These are phyloP conservation scores for Aureobasidium mangrovei DNA, from an alignment of 2,329 filamentous ascomycete species.

Conservation along the genomic window DNA sequence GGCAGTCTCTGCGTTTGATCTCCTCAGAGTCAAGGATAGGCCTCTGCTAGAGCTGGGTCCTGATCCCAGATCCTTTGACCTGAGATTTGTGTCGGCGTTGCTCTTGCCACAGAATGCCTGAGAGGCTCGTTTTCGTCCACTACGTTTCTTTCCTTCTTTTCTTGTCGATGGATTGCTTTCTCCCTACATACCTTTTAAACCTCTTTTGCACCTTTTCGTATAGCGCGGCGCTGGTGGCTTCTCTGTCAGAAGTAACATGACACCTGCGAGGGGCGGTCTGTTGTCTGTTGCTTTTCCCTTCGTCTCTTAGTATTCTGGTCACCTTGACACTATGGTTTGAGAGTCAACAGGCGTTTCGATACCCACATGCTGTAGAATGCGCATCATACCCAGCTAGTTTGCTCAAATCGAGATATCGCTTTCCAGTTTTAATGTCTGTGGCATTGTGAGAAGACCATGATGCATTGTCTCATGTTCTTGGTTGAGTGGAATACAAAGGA, in stretches of 20 bases:
- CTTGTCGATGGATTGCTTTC: neutral
- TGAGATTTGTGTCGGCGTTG: slow-evolving; percentile 11
- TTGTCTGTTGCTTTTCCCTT: too few species aligned
- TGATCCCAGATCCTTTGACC: slow-evolving; percentile 6
- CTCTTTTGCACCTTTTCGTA: neutral
- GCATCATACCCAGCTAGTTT: too few species aligned
- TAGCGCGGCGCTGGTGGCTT: slow-evolving; percentile 13
- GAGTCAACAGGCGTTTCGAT: too few species aligned
- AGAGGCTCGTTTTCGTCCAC: neutral
- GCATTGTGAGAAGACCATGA: too few species aligned
- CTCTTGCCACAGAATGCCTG: slow-evolving; percentile 9
- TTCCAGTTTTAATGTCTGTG: too few species aligned
- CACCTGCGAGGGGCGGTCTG: too few species aligned
- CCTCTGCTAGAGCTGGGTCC: neutral
- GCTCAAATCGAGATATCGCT: too few species aligned
- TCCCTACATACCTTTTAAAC: neutral
- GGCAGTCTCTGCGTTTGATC: neutral
- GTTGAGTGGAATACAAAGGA: too few species aligned
- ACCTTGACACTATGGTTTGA: too few species aligned
- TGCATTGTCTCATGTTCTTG: too few species aligned
- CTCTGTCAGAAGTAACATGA: neutral
- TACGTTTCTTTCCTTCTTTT: neutral
- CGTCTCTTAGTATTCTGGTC: too few species aligned
- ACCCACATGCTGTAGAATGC: too few species aligned
- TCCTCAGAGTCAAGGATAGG: neutral